Evolutionary conservation across 2,329 filamentous ascomycete species (phyloP), one percentile per base, ranked within the genome.

Genomic region (Fusarium compactum): DNA sequence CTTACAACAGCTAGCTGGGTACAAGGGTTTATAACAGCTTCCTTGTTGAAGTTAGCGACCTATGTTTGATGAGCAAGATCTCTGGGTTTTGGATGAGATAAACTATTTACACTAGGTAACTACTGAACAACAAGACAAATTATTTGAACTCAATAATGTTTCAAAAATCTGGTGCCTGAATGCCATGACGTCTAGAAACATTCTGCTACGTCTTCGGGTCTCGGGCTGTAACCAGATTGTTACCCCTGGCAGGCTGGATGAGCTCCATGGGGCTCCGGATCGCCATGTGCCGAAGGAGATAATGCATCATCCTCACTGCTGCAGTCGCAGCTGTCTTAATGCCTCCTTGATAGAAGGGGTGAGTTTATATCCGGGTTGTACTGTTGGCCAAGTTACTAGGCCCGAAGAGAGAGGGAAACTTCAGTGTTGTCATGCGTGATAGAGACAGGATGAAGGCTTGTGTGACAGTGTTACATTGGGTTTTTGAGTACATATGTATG

Each of bases 231-330:
- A 63, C 69, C 53, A 63, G 61, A 60, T 72, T 56, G 50, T 46
- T 51, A 53, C 70, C 50, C 73, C 71, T 72, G 54, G 52, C 34
- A 48, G 64, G 52, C 69, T 72, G 54, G 52, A 40, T 44, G 64
- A 48, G 54, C 53, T 57, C 34, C 53, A 56, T 58, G 63, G 52
- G 62, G 62, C 67, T 71, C 71, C 73, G 73, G 73, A 60, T 65
- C 66, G 58, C 48, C 55, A 62, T 63, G 58, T 65, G 61, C 72
- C 66, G 63, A 64, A 45, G 53, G 48, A 25, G 46, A 63, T 60
- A 65, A 73, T 48, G 65, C 67, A 66, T 67, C 69, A 72, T 63
- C 24, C 27, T 47, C 52, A 55, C 38, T 67, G 46, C 41, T 46
- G 53, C 62, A 55, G 54, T 62, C 61, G 46, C 61, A 58, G 45